Evolutionary conservation across 2,329 filamentous ascomycete genomes (phyloP).

Genomic region (Atkinsonella hypoxylon): DNA sequence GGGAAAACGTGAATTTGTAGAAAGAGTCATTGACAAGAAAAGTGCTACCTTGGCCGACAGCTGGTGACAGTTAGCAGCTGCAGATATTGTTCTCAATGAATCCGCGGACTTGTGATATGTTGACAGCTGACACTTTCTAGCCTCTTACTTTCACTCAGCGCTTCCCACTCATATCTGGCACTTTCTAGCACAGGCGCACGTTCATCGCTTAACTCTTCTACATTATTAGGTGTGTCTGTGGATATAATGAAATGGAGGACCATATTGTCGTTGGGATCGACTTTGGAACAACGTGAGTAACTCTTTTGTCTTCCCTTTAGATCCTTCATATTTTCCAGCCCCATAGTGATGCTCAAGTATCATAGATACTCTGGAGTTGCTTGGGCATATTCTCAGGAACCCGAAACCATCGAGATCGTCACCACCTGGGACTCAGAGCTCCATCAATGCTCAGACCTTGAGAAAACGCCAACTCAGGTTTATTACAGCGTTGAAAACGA

Average conservation of each 20-base stretch:
- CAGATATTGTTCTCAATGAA: too few relatives aligned
- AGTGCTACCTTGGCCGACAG: too few relatives aligned
- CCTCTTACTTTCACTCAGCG: too few relatives aligned
- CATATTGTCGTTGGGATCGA: background rate
- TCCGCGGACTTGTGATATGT: too few relatives aligned
- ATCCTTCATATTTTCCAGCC: background rate
- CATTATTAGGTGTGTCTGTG: background rate
- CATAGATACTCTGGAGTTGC: conserved; percentile 28
- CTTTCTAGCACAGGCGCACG: background rate
- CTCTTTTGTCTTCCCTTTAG: background rate
- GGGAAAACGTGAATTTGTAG: too few relatives aligned
- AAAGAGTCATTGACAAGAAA: too few relatives aligned
- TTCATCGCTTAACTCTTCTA: background rate
- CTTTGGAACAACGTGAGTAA: background rate
- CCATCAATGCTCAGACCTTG: conserved; percentile 14
- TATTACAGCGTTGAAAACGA: background rate
- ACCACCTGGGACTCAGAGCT: conserved; percentile 18
- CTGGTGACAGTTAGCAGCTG: too few relatives aligned
- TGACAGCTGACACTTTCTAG: too few relatives aligned
- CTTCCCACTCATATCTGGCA: background rate
- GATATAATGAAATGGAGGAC: background rate
- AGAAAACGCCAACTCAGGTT: conserved; percentile 21
- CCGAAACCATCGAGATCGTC: conserved; percentile 18
- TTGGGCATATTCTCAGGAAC: conserved; percentile 21
- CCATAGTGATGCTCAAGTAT: background rate